These are phyloP conservation scores for Lyophyllum shimeji DNA, from an alignment of 768 basidiomycete genomes.

Conservation along the genomic window DNA sequence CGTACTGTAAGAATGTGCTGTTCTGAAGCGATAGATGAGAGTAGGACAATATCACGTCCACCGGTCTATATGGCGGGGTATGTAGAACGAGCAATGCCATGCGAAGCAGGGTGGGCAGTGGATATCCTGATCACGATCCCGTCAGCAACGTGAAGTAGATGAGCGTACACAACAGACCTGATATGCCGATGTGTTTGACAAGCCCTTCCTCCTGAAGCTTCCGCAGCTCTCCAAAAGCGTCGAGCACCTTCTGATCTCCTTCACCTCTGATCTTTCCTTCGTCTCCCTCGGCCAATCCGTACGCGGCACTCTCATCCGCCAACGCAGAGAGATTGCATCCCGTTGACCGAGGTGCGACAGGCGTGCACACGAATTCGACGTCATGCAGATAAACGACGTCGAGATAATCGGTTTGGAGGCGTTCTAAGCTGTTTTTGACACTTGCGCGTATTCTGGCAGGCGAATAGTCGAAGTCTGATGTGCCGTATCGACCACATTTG, in stretches of 20 bases:
- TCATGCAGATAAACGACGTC: conserved; percentile 86
- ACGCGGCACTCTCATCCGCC: conserved; percentile 49
- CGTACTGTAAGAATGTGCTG: conserved; percentile 54
- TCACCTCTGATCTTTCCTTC: conserved; percentile 59
- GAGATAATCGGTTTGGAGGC: conserved; percentile 74
- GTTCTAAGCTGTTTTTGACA: conserved; percentile 62
- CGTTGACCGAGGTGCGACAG: conserved; percentile 43
- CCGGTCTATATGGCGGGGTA: conserved; percentile 62
- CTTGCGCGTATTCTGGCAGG: conserved; percentile 64
- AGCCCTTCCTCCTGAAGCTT: conserved; percentile 73
- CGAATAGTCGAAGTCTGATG: conserved; percentile 69
- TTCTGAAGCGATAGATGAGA: conserved; percentile 81
- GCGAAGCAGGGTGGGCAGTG: conserved; percentile 82
- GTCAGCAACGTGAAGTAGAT: neutral
- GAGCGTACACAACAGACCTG: conserved; percentile 43
- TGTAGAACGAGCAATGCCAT: conserved; percentile 72
- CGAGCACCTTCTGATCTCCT: conserved; percentile 72
- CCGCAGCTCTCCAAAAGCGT: conserved; percentile 63
- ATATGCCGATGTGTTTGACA: conserved; percentile 74
- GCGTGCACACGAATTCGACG: conserved; percentile 71
- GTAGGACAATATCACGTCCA: conserved; percentile 82
- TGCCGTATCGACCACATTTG: conserved; percentile 81
- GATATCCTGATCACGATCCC: conserved; percentile 54
- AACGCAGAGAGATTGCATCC: conserved; percentile 63
- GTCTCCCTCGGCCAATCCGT: conserved; percentile 62